Percentiles rank a stretch among this genome's conserved stretches.
Evolutionary conservation across 2,329 filamentous ascomycete species (phyloP).

Genomic region (Hypoxylon rubiginosum): DNA sequence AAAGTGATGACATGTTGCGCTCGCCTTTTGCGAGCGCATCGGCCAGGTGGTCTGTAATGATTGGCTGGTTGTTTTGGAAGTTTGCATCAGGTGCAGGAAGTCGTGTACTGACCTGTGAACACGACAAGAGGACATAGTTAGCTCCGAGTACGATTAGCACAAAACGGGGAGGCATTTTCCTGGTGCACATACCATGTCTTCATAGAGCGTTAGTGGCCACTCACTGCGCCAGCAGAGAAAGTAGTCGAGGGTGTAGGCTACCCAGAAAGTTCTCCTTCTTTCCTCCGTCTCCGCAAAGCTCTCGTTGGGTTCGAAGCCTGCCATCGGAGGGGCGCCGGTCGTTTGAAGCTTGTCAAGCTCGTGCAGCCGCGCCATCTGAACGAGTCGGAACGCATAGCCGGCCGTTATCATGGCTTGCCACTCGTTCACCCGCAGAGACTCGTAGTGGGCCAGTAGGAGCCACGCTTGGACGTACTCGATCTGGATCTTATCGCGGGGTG

Average conservation of each 20-base stretch:
- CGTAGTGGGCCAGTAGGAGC: constrained; percentile 16
- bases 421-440: constrained; percentile 5
- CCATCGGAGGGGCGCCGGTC: neutral
- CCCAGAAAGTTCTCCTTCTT: constrained; percentile 21
- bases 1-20: neutral
- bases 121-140: too few relatives aligned
- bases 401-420: constrained; percentile 7
- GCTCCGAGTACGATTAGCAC: too few relatives aligned
- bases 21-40: constrained; percentile 7
- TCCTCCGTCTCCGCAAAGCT: constrained; percentile 1
- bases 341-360: neutral
- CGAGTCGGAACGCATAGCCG: constrained; percentile 14
- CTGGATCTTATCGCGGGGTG: neutral
- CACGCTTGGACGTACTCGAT: constrained; percentile 13
- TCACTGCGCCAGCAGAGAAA: constrained; percentile 51
- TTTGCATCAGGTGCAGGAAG: constrained; percentile 16
- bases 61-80: constrained; percentile 11
- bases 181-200: constrained; percentile 43
- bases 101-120: too few relatives aligned
- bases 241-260: constrained; percentile 51
- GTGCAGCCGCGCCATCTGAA: constrained; percentile 14
- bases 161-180: too few relatives aligned
- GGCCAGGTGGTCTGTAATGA: neutral
- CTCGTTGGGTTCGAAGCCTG: neutral
- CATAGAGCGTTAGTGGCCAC: constrained; percentile 50